Percentiles rank a stretch among this genome's conserved stretches.
phyloP scores from a whole-genome alignment of 176 grass and related monocot genomes.

The Hyparrhenia diplandra region DNA sequence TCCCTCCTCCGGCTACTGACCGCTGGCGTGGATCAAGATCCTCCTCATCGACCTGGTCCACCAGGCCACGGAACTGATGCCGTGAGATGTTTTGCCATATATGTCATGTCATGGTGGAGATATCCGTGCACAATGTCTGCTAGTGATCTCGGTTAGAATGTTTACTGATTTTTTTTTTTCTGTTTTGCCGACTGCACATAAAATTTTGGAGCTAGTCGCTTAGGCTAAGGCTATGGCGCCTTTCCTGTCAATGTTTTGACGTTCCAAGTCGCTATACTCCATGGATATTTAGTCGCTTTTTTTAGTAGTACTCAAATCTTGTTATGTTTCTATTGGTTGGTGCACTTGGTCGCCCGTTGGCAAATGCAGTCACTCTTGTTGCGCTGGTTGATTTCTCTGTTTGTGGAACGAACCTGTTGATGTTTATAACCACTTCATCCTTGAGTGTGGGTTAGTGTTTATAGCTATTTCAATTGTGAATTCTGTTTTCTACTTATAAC shows the following conservation, averaged over 20 bases:
- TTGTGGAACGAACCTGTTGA: not conserved
- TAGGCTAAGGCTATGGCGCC: not conserved
- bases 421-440: not conserved
- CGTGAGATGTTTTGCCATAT: slow-evolving; percentile 16
- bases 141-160: not conserved
- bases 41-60: not conserved
- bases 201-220: slow-evolving; percentile 37
- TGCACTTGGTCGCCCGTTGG: not conserved
- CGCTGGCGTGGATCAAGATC: slow-evolving; percentile 39
- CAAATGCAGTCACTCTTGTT: not conserved
- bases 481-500: not conserved
- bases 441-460: not conserved
- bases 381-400: not conserved
- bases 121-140: not conserved
- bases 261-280: not conserved
- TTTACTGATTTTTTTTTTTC: slow-evolving; percentile 26
- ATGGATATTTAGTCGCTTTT: not conserved
- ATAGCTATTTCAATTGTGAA: not conserved
- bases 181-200: not conserved
- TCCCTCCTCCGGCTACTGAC: slow-evolving; percentile 18
- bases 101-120: not conserved
- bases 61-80: slow-evolving; percentile 39
- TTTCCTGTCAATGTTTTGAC: not conserved
- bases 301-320: not conserved
- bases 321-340: not conserved